Conservation (phyloP, 192 early-diverging fungal species). For the Coemansia sp. region DNA sequence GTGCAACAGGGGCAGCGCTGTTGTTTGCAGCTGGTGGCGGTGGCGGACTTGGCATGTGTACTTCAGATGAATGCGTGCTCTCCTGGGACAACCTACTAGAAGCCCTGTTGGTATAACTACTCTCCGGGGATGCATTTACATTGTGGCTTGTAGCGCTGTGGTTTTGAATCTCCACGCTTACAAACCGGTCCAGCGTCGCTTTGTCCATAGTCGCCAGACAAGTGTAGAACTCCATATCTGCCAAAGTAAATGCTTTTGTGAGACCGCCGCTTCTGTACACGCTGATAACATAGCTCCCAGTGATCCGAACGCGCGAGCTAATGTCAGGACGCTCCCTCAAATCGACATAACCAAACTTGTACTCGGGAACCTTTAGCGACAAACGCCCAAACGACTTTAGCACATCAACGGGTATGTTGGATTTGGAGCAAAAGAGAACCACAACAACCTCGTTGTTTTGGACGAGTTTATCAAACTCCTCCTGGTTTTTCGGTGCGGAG, state of each 20-base stretch:
- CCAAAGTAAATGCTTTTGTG: background rate
- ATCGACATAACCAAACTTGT: constrained; percentile 6
- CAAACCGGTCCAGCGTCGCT: background rate
- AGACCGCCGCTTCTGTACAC: background rate
- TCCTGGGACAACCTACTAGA: no score
- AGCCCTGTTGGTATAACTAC: background rate
- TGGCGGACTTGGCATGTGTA: background rate
- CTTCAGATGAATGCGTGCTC: background rate
- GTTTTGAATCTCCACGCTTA: background rate
- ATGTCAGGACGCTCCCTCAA: background rate
- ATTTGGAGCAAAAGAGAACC: constrained; percentile 1
- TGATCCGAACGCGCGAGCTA: background rate
- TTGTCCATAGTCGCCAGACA: constrained; percentile 4
- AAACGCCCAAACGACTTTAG: constrained; percentile 1
- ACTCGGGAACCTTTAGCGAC: constrained; percentile 6
- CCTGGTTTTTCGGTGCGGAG: background rate
- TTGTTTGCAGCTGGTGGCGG: background rate
- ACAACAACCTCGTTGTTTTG: background rate
- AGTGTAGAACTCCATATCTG: constrained; percentile 11
- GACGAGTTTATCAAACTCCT: constrained; percentile 4
- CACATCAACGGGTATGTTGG: background rate
- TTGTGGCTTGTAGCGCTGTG: background rate
- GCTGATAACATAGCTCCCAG: constrained; percentile 3
- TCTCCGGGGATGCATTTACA: background rate
- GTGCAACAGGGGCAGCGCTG: background rate